These are phyloP conservation scores for Lecanosticta acicola DNA, from an alignment of 2,329 filamentous ascomycete genomes.

Conservation along the genomic window DNA sequence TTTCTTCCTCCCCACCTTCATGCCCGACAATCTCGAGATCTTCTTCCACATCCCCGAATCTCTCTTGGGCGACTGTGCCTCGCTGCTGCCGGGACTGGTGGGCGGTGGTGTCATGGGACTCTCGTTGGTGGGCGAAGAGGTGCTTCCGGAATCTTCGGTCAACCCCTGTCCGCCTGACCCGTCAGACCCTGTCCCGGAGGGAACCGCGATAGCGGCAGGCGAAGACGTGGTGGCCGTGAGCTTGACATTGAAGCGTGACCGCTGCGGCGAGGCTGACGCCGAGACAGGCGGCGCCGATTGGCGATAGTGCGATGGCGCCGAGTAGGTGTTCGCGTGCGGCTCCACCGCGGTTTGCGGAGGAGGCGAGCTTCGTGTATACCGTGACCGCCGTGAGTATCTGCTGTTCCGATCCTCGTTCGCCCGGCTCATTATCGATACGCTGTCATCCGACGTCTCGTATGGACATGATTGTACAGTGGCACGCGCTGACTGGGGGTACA, in stretches of 20 bases:
- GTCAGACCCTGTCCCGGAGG: conserved; percentile 38
- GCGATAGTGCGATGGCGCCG: conserved; percentile 18
- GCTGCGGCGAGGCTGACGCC: conserved; percentile 26
- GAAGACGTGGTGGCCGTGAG: conserved; percentile 31
- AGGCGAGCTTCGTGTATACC: conserved; percentile 28
- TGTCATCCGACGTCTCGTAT: conserved; percentile 38
- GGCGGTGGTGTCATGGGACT: conserved; percentile 70
- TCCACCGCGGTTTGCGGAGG: conserved; percentile 28
- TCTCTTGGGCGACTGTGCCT: conserved; percentile 27
- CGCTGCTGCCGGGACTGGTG: conserved; percentile 53
- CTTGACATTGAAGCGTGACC: conserved; percentile 31
- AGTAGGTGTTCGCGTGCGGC: conserved; percentile 25
- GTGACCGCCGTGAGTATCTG: conserved; percentile 18
- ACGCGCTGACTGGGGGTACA: conserved; percentile 46
- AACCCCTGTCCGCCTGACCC: conserved; percentile 39
- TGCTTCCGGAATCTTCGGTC: conserved; percentile 61
- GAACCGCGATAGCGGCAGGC: conserved; percentile 26
- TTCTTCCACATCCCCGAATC: conserved; percentile 38
- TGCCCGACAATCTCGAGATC: conserved; percentile 33
- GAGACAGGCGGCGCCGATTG: conserved; percentile 33
- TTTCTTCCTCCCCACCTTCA: conserved; percentile 34
- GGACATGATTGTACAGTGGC: conserved; percentile 37
- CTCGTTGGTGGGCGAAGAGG: conserved; percentile 40
- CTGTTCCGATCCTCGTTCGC: conserved; percentile 36
- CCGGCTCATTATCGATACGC: conserved; percentile 27